phyloP scores from a whole-genome alignment of 1,284 basidiomycete species.

The Tilletia indica region DNA sequence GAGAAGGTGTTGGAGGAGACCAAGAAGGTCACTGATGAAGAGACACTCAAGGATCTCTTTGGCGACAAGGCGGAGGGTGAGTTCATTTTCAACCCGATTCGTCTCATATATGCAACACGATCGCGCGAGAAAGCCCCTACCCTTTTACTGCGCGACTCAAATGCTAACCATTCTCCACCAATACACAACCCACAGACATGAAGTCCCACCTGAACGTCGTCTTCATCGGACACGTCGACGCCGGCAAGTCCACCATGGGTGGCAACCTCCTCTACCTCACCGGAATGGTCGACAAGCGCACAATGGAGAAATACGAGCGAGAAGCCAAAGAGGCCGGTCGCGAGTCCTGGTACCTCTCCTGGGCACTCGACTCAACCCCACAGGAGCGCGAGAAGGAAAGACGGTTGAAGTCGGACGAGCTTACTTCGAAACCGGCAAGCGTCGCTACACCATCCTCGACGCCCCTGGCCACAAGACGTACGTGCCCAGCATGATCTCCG shows the following conservation, averaged over 20 bases:
- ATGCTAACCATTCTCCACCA: neutral
- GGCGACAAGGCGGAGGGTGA: slow-evolving; percentile 45
- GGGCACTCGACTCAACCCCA: slow-evolving; percentile 54
- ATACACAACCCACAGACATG: slow-evolving; percentile 25
- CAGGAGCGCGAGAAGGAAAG: slow-evolving; percentile 56
- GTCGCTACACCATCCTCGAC: slow-evolving; percentile 54
- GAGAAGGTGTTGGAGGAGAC: slow-evolving; percentile 53
- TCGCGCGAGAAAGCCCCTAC: too few relatives aligned
- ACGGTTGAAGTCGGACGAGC: slow-evolving; percentile 55
- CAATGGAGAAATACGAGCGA: slow-evolving; percentile 54
- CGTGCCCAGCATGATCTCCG: slow-evolving; percentile 55
- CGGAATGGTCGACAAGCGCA: slow-evolving; percentile 56
- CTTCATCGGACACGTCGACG: slow-evolving; percentile 56
- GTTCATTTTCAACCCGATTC: neutral
- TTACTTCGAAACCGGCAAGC: slow-evolving; percentile 55
- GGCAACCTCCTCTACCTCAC: slow-evolving; percentile 53
- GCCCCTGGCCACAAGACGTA: slow-evolving; percentile 55
- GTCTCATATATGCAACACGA: neutral
- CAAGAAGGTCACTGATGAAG: slow-evolving; percentile 51
- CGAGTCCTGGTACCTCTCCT: slow-evolving; percentile 55
- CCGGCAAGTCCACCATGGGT: slow-evolving; percentile 56
- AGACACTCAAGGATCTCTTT: slow-evolving; percentile 54
- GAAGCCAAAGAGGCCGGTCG: slow-evolving; percentile 54
- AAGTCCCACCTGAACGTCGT: slow-evolving; percentile 56
- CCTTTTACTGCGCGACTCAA: neutral